Evolutionary conservation across 305 asterid genomes (phyloP).

Genomic region (Rubia tinctorum): DNA sequence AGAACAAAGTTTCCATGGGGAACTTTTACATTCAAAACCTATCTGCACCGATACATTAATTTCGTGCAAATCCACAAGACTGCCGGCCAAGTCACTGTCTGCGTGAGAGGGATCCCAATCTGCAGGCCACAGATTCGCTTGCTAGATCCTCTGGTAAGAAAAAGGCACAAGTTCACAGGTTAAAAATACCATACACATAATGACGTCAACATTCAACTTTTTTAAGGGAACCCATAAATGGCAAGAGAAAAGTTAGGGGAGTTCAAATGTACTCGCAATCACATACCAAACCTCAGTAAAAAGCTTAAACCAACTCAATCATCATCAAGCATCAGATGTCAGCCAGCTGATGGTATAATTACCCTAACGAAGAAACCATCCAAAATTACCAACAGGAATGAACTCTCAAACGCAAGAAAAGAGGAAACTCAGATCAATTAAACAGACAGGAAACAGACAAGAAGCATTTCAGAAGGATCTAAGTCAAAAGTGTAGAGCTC

Average conservation of each 20-base stretch:
- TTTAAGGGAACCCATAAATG: neutral
- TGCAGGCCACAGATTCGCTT: neutral
- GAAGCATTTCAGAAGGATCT: neutral
- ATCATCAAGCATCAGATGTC: neutral
- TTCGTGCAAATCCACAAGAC: neutral
- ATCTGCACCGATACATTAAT: neutral
- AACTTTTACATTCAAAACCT: neutral
- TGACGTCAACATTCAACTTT: slow-evolving; percentile 1
- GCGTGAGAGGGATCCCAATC: neutral
- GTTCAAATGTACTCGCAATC: neutral
- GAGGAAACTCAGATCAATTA: neutral
- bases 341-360: neutral
- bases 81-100: neutral
- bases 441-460: neutral
- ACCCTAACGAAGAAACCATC: neutral
- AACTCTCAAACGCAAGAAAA: neutral
- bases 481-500: slow-evolving; percentile 58
- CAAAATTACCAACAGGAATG: neutral
- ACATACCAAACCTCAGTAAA: neutral
- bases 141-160: neutral
- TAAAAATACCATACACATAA: neutral
- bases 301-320: neutral
- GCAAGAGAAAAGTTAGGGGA: neutral
- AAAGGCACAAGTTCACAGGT: slow-evolving; percentile 2
- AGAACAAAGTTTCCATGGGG: too few relatives aligned